Conservation (phyloP, 2,329 filamentous ascomycete genomes). For the Epichloe sp. region DNA sequence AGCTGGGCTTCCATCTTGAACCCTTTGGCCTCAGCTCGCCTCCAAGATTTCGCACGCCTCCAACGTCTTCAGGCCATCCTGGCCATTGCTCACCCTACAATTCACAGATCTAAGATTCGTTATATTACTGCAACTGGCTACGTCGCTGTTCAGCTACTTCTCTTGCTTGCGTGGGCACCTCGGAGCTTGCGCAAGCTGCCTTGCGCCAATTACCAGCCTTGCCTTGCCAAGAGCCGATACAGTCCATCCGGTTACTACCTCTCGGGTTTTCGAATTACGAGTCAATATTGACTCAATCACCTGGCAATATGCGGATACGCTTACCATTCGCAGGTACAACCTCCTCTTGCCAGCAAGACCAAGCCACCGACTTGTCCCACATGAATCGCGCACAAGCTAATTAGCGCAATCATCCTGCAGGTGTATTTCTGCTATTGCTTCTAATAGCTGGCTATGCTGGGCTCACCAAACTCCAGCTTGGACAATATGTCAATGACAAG, state of each 20-base stretch:
- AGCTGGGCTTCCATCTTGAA: neutral
- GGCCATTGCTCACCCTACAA: neutral
- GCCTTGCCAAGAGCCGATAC: neutral
- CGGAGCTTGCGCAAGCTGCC: neutral
- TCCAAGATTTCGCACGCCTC: neutral
- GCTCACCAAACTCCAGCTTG: constrained; percentile 51
- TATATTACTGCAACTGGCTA: neutral
- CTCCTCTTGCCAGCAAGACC: neutral
- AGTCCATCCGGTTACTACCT: neutral
- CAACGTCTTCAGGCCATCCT: neutral
- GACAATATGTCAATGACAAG: constrained; percentile 68
- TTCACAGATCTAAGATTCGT: neutral
- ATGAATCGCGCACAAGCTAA: neutral
- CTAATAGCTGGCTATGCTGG: constrained; percentile 68
- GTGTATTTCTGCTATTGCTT: constrained; percentile 55
- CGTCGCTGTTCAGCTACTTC: neutral
- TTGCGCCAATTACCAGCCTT: neutral
- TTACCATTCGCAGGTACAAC: constrained; percentile 3
- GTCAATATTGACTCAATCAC: neutral
- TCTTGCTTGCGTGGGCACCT: neutral
- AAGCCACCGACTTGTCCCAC: neutral
- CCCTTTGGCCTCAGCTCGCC: neutral
- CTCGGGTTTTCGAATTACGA: neutral
- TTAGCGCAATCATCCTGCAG: constrained; percentile 27
- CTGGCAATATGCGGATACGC: constrained; percentile 5